A percentile compares a stretch with the other conserved stretches of the same genome.
These are phyloP conservation scores for Oryza rufipogon DNA, from an alignment of 176 grass and related monocot species.

Conservation along the genomic window DNA sequence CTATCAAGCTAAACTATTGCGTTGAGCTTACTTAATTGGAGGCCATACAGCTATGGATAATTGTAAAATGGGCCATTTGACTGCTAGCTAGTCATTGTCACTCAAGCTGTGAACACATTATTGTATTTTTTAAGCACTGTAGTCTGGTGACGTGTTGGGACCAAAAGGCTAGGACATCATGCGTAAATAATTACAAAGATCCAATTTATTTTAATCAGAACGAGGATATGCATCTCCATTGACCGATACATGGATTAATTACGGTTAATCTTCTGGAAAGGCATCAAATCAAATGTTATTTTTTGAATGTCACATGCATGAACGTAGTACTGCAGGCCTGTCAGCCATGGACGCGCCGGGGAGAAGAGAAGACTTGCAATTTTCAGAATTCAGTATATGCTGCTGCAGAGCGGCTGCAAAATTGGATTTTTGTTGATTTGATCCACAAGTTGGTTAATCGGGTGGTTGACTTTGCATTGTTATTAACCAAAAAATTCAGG, in stretches of 20 bases:
- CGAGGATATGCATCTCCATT: background rate
- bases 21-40: background rate
- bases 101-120: background rate
- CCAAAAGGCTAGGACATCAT: background rate
- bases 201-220: background rate
- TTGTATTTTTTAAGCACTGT: background rate
- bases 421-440: background rate
- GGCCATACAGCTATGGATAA: background rate
- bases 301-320: background rate
- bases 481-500: background rate
- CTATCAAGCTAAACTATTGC: background rate
- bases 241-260: background rate
- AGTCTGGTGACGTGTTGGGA: slow-evolving; percentile 1
- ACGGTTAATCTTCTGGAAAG: background rate
- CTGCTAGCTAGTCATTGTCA: background rate
- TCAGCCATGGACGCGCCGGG: background rate
- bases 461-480: background rate
- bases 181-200: background rate
- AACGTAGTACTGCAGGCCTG: background rate
- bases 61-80: background rate
- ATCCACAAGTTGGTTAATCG: background rate
- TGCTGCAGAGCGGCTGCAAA: background rate
- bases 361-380: background rate
- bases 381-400: background rate
- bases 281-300: background rate